These are phyloP conservation scores for Aspergillus persii DNA, from an alignment of 2,329 filamentous ascomycete species.

Conservation along the genomic window DNA sequence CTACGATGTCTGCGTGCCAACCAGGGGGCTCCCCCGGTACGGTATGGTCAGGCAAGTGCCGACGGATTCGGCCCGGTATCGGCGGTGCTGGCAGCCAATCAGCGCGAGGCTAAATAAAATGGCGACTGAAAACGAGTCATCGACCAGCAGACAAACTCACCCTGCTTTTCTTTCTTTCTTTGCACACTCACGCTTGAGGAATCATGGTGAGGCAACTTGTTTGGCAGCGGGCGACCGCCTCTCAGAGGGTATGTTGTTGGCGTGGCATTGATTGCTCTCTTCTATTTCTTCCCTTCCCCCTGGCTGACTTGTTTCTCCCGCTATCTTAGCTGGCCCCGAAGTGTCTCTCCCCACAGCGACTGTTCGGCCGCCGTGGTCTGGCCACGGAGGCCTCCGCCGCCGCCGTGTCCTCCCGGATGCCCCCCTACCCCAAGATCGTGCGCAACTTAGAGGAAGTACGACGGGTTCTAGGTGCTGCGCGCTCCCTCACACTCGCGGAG, in stretches of 20 bases:
- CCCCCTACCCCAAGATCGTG: conserved; percentile 80
- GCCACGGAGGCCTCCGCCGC: conserved; percentile 34
- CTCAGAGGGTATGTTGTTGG: conserved; percentile 37
- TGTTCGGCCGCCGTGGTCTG: conserved; percentile 31
- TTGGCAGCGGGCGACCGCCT: conserved; percentile 38
- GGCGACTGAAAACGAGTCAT: background rate
- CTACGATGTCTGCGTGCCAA: background rate
- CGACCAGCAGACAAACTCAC: background rate
- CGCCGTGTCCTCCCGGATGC: conserved; percentile 54
- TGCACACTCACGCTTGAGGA: conserved; percentile 11
- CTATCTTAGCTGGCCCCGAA: conserved; percentile 30
- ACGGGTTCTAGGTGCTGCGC: conserved; percentile 63
- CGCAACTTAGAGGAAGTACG: conserved; percentile 73
- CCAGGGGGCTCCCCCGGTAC: background rate
- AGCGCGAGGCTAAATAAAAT: background rate
- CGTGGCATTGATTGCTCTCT: background rate
- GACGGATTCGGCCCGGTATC: conserved; percentile 2
- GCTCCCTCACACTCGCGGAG: conserved; percentile 80
- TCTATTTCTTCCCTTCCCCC: conserved; percentile 1
- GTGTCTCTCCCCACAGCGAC: conserved; percentile 33
- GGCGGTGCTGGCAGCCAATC: background rate
- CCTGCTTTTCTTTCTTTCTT: background rate
- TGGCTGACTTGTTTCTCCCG: conserved; percentile 1
- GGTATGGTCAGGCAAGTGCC: background rate
- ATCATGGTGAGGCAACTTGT: conserved; percentile 41